Base-by-base conservation (phyloP, 371 early-diverging fungal genomes). In the Fennellomyces sp. region DNA sequence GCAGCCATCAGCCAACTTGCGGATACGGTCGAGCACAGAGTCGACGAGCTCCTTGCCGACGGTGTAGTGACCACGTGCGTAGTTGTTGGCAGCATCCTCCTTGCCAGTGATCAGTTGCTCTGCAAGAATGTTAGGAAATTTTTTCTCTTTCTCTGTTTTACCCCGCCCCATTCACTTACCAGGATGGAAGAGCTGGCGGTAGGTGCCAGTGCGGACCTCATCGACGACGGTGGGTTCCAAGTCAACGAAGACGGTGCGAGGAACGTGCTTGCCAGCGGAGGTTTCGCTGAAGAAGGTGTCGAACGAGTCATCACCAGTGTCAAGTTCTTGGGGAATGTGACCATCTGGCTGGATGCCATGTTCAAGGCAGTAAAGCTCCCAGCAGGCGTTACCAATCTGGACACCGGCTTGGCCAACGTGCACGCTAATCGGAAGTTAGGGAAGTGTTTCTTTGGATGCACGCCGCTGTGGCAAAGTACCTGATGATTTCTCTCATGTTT, bases 21-120 rank as follows among this genome's bases (percentile, higher is more conserved):
- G 91, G 79, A 99, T 93, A 73, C 96, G 94, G 78, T 99, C 99
- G 61, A 98, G 84, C 53, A 96, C 97, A 50, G 85, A 79, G 84
- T 99, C 99, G 61, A 99, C 92, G 55, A 98, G 91, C 78, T 97
- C 98, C 88, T 98, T 98, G 65, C 99, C 99, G 64, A 97, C 92
- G 58, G 99, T 99, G 88, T 99, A 99, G 85, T 99, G 98, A 75
- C 99, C 99, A 88, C 98, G 93, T 50, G 99, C 99, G 76, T 98
- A 99, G 92, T 99, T 99, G 90, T 99, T 99, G 72, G 98, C 99
- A 36, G 99, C 99, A 81, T 98, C 99, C 81, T 98, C 98, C 87
- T 98, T 97, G 70, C 99, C 99, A 66, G 91, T 91, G 81, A 99
- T 97, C 69, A 99, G 84, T 87, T 96, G 94, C 70, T 95, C 94